Percentiles rank a stretch among this genome's conserved stretches.
Evolutionary conservation across 371 early-diverging fungal genomes (phyloP).

Genomic region (Batrachochytrium dendrobatidis): DNA sequence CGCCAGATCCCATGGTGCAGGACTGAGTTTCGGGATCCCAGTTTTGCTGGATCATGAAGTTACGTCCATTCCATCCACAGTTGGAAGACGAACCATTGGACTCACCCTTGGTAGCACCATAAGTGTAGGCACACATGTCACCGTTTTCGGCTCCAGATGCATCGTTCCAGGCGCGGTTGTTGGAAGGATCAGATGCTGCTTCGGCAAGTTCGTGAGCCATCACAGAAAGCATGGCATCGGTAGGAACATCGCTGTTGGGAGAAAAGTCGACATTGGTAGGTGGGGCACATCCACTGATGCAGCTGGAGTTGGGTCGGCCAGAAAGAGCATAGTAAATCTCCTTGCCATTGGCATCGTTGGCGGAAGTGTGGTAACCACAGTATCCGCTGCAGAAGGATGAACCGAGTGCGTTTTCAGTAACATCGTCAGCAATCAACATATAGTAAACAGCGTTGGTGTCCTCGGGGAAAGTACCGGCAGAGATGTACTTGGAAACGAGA

Average conservation of each 20-base stretch:
- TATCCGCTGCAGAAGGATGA: constrained; percentile 33
- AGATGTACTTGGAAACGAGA: constrained; percentile 38
- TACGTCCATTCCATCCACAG: constrained; percentile 25
- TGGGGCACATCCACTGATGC: constrained; percentile 8
- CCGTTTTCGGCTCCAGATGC: constrained; percentile 33
- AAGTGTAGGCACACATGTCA: constrained; percentile 39
- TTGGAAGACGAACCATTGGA: constrained; percentile 37
- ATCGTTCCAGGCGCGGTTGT: constrained; percentile 35
- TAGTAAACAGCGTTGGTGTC: constrained; percentile 45
- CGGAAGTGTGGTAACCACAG: constrained; percentile 38
- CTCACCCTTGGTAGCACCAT: constrained; percentile 12
- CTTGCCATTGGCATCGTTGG: not conserved
- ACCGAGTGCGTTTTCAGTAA: constrained; percentile 21
- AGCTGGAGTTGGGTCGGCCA: not conserved
- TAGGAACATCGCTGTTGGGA: constrained; percentile 39
- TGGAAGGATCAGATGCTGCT: constrained; percentile 39
- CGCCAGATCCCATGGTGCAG: too few relatives aligned
- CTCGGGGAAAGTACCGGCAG: constrained; percentile 40
- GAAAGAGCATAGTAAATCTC: not conserved
- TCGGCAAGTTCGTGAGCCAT: constrained; percentile 52
- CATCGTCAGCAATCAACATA: constrained; percentile 37
- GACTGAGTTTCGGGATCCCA: constrained; percentile 30
- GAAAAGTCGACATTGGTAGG: constrained; percentile 14
- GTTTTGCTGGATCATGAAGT: constrained; percentile 42
- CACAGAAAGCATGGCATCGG: constrained; percentile 45